Base-by-base conservation (phyloP, 257 asterid species). In the Euphrasia confusa region DNA sequence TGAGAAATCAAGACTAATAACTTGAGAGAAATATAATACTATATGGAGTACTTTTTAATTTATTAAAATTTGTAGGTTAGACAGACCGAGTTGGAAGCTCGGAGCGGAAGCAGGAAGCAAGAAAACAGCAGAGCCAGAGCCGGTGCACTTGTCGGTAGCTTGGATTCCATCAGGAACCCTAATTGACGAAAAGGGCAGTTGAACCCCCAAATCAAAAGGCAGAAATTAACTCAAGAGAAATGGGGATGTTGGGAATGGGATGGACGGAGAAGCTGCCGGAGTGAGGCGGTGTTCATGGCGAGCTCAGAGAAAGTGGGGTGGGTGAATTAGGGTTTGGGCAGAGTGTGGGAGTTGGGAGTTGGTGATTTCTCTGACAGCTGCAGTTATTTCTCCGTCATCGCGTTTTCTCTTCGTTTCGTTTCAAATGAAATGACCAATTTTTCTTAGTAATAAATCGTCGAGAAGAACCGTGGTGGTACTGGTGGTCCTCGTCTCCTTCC, bases 71-170 rank as follows among this genome's bases (percentile, higher is more conserved):
- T 32, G 58, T 6, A n/a, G 13, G 58, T 44, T 35, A 70, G 14
- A 53, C 84, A 68, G 28, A 81, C 88, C 69, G 77, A 77, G 69
- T 59, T 64, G 71, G 79, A 74, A 72, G 83, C 76, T 2, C 67
- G 69, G 39, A 64, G 55, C 10, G 64, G 57, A 74, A 76, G 65
- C 75, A 79, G 58, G 54, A 77, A 49, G 77, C 74, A 74, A 21
- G 32, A 55, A 72, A 72, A 42, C 58, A 79, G 71, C 64, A 76
- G 66, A 5, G 15, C 28, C 57, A 68, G 72, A 50, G 70, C 49
- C 57, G 64, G 69, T 24, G 33, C 69, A 30, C 12, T 27, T 61
- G 71, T 54, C 42, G 60, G 11, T 69, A 55, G 60, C 39, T 65
- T 68, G 55, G 59, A 26, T 32, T 26, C 79, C 83, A 77, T 77